Percentiles rank a stretch among this genome's conserved stretches.
Evolutionary conservation across 1,139 yeast species (phyloP).

Genomic region (Suhomyces coccinellae): DNA sequence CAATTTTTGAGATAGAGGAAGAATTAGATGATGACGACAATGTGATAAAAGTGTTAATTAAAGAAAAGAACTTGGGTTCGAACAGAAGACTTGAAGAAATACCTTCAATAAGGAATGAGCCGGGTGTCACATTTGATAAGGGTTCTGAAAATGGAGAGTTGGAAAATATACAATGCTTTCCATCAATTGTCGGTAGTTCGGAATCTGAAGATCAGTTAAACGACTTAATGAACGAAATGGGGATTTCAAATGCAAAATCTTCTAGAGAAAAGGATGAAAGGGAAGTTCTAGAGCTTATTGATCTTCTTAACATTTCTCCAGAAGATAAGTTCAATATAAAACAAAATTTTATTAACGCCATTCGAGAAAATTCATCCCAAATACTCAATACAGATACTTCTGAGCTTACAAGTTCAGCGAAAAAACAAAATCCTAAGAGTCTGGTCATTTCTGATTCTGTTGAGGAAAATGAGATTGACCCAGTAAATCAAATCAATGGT

Average conservation of each 20-base stretch:
- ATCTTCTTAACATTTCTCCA: background rate
- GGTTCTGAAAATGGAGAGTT: no score
- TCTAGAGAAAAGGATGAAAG: background rate
- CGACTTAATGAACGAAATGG: background rate
- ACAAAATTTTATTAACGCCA: background rate
- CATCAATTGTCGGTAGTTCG: no score
- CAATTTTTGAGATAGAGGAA: constrained; percentile 79
- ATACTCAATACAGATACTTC: no score
- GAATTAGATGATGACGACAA: constrained; percentile 82
- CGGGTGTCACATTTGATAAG: no score
- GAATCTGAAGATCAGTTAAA: background rate
- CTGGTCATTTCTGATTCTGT: background rate
- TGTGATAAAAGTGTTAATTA: constrained; percentile 44
- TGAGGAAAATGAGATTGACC: background rate
- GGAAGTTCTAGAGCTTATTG: background rate
- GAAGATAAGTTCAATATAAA: background rate
- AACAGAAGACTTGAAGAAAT: no score
- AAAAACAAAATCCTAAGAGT: background rate
- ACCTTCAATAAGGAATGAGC: no score
- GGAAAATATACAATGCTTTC: no score
- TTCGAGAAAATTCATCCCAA: background rate
- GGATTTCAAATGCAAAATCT: background rate
- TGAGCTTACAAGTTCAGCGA: no score
- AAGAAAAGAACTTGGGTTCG: background rate
- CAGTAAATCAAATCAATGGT: no score